Percentiles rank a stretch among this genome's conserved stretches.
These are phyloP conservation scores for Pulveroboletus sp. DNA, from an alignment of 768 basidiomycete genomes.

Conservation along the genomic window DNA sequence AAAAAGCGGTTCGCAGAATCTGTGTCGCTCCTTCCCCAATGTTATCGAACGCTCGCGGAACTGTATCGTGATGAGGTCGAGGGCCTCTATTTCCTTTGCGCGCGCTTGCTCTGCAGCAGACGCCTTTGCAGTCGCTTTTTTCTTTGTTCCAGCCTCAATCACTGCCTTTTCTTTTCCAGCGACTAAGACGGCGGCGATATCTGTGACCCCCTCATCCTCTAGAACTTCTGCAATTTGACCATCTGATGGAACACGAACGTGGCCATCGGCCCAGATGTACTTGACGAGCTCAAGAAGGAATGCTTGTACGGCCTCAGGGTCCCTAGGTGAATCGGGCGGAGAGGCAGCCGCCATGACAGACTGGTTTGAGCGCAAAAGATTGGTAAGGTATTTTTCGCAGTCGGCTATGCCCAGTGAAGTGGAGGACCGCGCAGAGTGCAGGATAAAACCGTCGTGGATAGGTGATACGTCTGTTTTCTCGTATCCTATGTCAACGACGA, in stretches of 20 bases:
- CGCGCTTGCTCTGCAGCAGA: conserved; percentile 79
- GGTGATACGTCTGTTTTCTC: conserved; percentile 76
- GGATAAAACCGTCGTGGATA: conserved; percentile 69
- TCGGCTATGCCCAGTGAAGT: conserved; percentile 66
- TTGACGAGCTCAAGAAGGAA: conserved; percentile 63
- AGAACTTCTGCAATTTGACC: conserved; percentile 60
- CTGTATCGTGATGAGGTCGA: conserved; percentile 76
- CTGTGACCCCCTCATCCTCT: conserved; percentile 84
- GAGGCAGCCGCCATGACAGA: conserved; percentile 57
- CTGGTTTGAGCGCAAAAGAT: conserved; percentile 68
- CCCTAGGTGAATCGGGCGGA: conserved; percentile 47
- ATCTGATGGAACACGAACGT: conserved; percentile 70
- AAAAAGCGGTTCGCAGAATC: conserved; percentile 89
- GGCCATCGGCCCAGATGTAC: conserved; percentile 60
- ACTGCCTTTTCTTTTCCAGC: conserved; percentile 90
- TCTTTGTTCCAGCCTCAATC: conserved; percentile 82
- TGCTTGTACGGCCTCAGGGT: conserved; percentile 44
- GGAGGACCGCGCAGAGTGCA: conserved; percentile 51
- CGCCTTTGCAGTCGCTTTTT: conserved; percentile 66
- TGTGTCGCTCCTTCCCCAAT: conserved; percentile 84
- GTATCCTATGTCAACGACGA: conserved; percentile 81
- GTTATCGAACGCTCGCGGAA: conserved; percentile 72
- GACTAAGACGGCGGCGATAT: conserved; percentile 87
- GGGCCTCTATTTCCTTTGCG: conserved; percentile 76
- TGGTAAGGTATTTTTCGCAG: conserved; percentile 75